phyloP scores from a whole-genome alignment of 2,329 filamentous ascomycete genomes.

The Diplodia scrobiculata region DNA sequence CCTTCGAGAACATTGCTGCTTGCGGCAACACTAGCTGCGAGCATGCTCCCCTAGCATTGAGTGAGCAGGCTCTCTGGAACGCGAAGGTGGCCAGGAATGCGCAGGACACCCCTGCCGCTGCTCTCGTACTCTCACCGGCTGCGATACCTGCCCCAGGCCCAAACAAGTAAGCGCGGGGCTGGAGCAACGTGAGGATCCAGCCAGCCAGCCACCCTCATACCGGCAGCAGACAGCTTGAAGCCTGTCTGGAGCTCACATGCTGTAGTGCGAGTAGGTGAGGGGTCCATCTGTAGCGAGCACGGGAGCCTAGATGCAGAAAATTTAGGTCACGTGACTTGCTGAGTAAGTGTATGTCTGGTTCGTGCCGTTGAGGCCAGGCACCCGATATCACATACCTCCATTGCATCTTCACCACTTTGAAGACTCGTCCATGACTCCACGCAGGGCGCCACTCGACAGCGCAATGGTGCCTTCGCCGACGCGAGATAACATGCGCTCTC shows the following conservation, averaged over 20 bases:
- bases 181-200: background rate
- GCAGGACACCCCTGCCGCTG: slow-evolving; percentile 2
- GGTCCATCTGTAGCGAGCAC: background rate
- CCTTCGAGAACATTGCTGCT: slow-evolving; percentile 22
- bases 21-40: background rate
- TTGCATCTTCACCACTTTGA: background rate
- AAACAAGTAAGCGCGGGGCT: slow-evolving; percentile 7
- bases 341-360: background rate
- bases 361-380: too few relatives aligned
- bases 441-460: background rate
- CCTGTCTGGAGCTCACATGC: background rate
- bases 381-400: too few relatives aligned
- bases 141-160: background rate
- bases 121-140: slow-evolving; percentile 15
- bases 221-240: too few relatives aligned
- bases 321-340: background rate
- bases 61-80: background rate
- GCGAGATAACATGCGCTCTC: background rate
- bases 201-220: background rate
- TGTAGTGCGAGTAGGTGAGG: background rate
- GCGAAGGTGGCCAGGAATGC: background rate
- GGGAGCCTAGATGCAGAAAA: background rate
- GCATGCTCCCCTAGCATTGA: background rate
- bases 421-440: background rate
- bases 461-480: background rate